Base-by-base conservation (phyloP, 1,284 basidiomycete genomes). In the Volvariella surrecta region DNA sequence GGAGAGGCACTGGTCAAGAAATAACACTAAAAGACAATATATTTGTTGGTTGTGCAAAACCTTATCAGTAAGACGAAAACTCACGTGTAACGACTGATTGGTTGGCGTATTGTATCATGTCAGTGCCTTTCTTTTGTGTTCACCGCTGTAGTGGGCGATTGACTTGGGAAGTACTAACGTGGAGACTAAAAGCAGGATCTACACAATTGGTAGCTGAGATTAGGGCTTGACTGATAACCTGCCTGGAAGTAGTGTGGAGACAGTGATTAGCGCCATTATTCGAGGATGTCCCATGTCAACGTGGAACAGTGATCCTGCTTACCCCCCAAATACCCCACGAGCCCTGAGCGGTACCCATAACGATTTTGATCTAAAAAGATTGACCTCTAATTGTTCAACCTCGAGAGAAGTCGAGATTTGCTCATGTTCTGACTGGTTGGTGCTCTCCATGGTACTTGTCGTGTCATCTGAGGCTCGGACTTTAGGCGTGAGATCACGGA, bases 201-300 rank as follows among this genome's bases (percentile, higher is more conserved):
- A 93, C 81, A 38, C 82, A 83, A 50, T 79, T 77, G 17, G 83
- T 83, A 3, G 89, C 89, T 10, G 88, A 79, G 11, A 86, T 76
- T 21, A 92, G 66, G 3, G 88, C 87, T 56, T 93, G 90, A 7
- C 84, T 91, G 51, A 95, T 91, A 46, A 94, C 90, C 58, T 89
- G 86, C 18, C 70, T 70, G 42, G n/a, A 45, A 44, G 15, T 11
- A 9, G 20, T 37, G 16, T 9, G 3, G 8, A 30, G 19, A 21
- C 22, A n/a, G n/a, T 15, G 17, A 39, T 20, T 10, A 17, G 8
- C 10, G 8, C 7, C 8, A 11, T 39, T 17, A 15, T 20, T 34
- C 1, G 17, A 9, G 16, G 10, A 1, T 28, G 2, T 11, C 9
- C 9, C n/a, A 8, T 1, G 32, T n/a, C 15, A 31, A 9, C 9